Conservation (phyloP, 1,284 basidiomycete genomes). For the Grifola frondosa region DNA sequence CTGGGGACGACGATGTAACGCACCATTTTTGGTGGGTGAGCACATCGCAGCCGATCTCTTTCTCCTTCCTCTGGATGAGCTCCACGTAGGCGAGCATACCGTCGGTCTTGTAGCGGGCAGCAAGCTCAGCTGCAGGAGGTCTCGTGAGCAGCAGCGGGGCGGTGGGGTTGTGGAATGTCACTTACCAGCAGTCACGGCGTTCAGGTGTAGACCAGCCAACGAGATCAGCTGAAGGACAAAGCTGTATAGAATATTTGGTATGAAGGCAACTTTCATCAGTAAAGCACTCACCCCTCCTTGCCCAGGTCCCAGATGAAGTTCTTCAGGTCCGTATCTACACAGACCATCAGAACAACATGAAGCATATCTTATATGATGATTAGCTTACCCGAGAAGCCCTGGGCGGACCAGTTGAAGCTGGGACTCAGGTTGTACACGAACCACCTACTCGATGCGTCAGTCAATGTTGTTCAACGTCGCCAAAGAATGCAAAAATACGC, state of each 20-base stretch:
- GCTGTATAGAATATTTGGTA: conserved; percentile 44
- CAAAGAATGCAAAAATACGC: too few relatives aligned
- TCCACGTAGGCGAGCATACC: conserved; percentile 90
- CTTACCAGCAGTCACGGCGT: conserved; percentile 76
- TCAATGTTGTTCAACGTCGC: background rate
- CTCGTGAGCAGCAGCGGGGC: background rate
- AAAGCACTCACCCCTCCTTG: conserved; percentile 74
- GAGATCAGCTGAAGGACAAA: conserved; percentile 87
- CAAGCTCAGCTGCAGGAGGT: conserved; percentile 61
- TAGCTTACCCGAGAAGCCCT: conserved; percentile 70
- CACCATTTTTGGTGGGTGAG: conserved; percentile 90
- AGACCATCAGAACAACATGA: background rate
- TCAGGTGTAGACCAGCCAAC: conserved; percentile 85
- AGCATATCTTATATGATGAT: background rate
- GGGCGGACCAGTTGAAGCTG: conserved; percentile 89
- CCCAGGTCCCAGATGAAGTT: conserved; percentile 90
- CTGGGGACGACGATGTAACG: conserved; percentile 19
- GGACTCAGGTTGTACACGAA: conserved; percentile 95
- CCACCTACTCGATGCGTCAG: conserved; percentile 44
- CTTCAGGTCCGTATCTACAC: conserved; percentile 69
- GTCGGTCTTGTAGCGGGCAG: conserved; percentile 74
- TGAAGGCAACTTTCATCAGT: too few relatives aligned
- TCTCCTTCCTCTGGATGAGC: conserved; percentile 83
- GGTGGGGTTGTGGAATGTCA: conserved; percentile 9
- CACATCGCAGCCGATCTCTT: conserved; percentile 90